Evolutionary conservation across 1,139 yeast genomes (phyloP), one percentile per base, ranked within the genome.

Genomic region (Ogataea hybrid): DNA sequence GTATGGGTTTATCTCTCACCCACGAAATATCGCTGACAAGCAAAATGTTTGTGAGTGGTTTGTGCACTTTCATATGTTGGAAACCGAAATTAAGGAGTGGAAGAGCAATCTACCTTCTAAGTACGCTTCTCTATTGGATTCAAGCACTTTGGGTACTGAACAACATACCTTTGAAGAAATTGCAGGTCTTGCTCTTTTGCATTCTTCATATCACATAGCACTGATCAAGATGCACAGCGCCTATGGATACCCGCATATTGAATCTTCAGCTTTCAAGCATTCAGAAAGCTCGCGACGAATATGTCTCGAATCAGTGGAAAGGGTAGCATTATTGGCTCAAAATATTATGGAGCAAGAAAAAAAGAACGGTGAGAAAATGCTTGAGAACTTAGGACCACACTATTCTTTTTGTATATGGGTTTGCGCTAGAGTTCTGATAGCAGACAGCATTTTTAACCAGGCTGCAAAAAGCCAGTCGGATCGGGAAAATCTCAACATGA

Each of bases 401-500:
- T 65, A 61, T 43, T 65, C 68, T 0, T 64, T 65, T 48, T 56
- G 51, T 29, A 49, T 64, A 11, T 65, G 69, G 69, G 64, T 65
- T 12, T 57, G 62, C 30, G 58, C 67, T 1, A 49, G 69, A 42
- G 54, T 65, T n/a, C 39, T 65, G 22, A 55, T 65, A 31, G 68
- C 63, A n/a, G 64, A 64, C 45, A 57, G 60, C 32, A 62, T 64
- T 10, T 55, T 57, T 7, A 44, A 46, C 17, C 50, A 54, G 16
- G 52, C 28, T 25, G 32, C 16, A 30, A 29, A 23, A 36, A 35
- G 25, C 28, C 28, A 25, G 12, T 25, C 28, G n/a, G 28, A 25
- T 25, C 28, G 28, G 23, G 36, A 38, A 11, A 21, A 28, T n/a
- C 22, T 44, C 4, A 22, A 30, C 25, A 8, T n/a, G 5, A 52